Evolutionary conservation across 2,329 filamentous ascomycete genomes (phyloP), one percentile per base, ranked within the genome.

Genomic region (Xylariaceae sp.): DNA sequence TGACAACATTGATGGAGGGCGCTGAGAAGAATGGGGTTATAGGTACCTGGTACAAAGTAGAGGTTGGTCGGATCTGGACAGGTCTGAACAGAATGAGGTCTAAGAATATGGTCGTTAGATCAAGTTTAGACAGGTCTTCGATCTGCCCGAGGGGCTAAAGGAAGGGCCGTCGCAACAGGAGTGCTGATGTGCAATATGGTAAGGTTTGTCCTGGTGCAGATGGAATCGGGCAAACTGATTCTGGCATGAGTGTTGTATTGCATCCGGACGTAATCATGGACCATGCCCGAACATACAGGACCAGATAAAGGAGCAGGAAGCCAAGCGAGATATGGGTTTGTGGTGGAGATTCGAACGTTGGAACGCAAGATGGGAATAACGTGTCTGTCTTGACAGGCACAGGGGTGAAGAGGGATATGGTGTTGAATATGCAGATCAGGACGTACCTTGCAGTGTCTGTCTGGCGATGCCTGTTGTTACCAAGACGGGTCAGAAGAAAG

Each of bases 401-500:
- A 26, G 26, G 26, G 16, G n/a, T 32, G 18, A 22, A 18, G 21
- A n/a, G 22, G 22, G 26, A 37, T 6, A 29, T 18, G 8, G 16
- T 29, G 32, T 12, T 3, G 34, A 22, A 18, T 3, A 19, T 16
- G 45, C 6, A 15, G 15, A 43, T 41, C 39, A 18, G 22, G 5
- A 51, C 53, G 22, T 50, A 60, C 60, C 51, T 57, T 55, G 50
- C 45, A 46, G 51, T 53, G 37, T 59, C 54, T 51, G 42, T 50
- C 41, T 49, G 66, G 57, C 65, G 59, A 65, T 63, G 63, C 59
- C 53, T 63, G 72, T 70, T 72, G 73, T 70, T 76, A 76, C 77
- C 78, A 79, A 60, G 57, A 60, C 43, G 53, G 37, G 54, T 68
- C 73, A 72, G 68, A 75, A 53, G 55, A 60, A 78, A 81, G 77